Percentiles rank a stretch among this genome's conserved stretches.
These are phyloP conservation scores for Arabidopsis lyrata DNA, from an alignment of 441 rosid genomes.

Conservation along the genomic window DNA sequence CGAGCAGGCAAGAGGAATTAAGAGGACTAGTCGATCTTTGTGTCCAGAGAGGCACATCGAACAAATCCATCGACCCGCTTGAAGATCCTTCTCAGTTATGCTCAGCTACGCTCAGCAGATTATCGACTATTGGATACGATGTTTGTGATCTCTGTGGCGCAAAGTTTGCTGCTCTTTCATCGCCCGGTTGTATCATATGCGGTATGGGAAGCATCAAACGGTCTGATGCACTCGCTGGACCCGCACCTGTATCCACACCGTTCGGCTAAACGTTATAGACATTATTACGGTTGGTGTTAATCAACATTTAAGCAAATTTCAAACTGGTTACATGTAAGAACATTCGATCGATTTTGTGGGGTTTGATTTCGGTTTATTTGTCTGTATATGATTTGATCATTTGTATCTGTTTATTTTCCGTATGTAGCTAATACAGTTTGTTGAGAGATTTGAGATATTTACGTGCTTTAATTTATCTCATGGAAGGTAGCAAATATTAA, in stretches of 20 bases:
- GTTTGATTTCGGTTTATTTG: constrained; percentile 22
- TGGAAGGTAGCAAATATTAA: constrained; percentile 6
- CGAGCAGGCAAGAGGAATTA: constrained; percentile 89
- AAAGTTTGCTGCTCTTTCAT: constrained; percentile 89
- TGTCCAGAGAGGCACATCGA: constrained; percentile 82
- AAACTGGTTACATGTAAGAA: constrained; percentile 19
- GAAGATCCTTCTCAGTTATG: constrained; percentile 99
- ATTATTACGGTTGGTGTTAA: not conserved
- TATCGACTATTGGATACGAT: constrained; percentile 96
- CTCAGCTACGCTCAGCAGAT: constrained; percentile 92
- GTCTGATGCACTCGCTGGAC: constrained; percentile 86
- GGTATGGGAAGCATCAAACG: constrained; percentile 98
- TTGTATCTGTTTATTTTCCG: constrained; percentile 7
- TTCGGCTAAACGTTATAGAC: constrained; percentile 60
- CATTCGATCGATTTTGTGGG: constrained; percentile 30
- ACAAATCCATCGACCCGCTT: constrained; percentile 93
- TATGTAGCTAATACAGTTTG: constrained; percentile 18
- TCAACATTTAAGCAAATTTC: constrained; percentile 1
- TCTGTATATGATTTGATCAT: constrained; percentile 40
- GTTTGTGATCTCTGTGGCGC: constrained; percentile 98
- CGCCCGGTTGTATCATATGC: constrained; percentile 95
- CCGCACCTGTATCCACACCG: constrained; percentile 78
- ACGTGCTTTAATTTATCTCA: constrained; percentile 4
- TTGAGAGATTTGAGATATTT: not conserved
- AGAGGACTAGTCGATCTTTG: constrained; percentile 92